A percentile compares a stretch with the other conserved stretches of the same genome.
phyloP scores from a whole-genome alignment of 2,329 filamentous ascomycete species.

The Pezicula rhizophila region DNA sequence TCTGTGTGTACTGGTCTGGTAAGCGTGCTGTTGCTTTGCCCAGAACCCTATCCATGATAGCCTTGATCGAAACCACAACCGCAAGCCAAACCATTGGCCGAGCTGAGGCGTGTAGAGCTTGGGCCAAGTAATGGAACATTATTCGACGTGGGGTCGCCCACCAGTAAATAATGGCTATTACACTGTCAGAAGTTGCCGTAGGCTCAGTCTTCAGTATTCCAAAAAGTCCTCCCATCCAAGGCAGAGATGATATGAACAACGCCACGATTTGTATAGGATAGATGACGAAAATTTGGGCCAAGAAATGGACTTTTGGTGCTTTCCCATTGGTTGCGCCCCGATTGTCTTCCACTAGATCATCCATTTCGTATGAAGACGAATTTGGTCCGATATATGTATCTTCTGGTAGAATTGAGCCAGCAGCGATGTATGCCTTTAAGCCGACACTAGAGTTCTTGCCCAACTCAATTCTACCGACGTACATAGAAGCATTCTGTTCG shows the following conservation, averaged over 20 bases:
- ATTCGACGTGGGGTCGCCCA: constrained; percentile 41
- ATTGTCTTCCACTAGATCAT: constrained; percentile 41
- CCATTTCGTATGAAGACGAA: constrained; percentile 50
- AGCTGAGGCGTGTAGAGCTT: constrained; percentile 28
- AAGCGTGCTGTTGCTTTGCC: constrained; percentile 31
- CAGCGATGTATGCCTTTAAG: constrained; percentile 41
- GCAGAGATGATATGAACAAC: constrained; percentile 37
- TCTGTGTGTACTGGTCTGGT: constrained; percentile 25
- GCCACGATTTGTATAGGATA: constrained; percentile 35
- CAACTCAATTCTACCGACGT: constrained; percentile 44
- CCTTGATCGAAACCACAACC: constrained; percentile 33
- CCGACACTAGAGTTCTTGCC: constrained; percentile 42
- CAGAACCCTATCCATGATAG: constrained; percentile 33
- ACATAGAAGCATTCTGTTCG: constrained; percentile 52
- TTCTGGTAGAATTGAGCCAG: constrained; percentile 41
- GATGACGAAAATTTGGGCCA: constrained; percentile 35
- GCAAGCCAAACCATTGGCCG: constrained; percentile 9
- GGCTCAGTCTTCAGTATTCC: constrained; percentile 39
- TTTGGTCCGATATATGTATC: constrained; percentile 49
- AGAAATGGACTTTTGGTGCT: constrained; percentile 38
- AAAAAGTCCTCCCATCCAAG: constrained; percentile 38
- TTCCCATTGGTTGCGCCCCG: constrained; percentile 33
- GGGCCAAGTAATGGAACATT: constrained; percentile 43
- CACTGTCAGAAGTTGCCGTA: constrained; percentile 23
- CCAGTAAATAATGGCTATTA: constrained; percentile 41